Conservation (phyloP, 208 protist species). For the Acanthamoeba culbertsoni region DNA sequence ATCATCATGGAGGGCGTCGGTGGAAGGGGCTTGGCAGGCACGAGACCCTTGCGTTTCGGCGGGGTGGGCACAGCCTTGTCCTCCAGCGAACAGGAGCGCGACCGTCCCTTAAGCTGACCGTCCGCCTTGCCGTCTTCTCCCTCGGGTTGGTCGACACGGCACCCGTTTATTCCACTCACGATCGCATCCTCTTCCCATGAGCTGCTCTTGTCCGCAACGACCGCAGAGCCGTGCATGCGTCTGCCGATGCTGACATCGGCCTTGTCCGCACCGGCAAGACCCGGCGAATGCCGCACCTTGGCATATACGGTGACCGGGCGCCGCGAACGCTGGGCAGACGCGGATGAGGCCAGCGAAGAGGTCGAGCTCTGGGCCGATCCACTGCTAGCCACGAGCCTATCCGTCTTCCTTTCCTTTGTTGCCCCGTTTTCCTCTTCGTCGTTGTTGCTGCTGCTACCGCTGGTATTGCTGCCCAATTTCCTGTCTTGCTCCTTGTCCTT, state of each 20-base stretch:
- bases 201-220: too few relatives aligned
- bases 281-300: neutral
- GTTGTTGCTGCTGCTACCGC: neutral
- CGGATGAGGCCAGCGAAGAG: neutral
- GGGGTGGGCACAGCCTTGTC: too few relatives aligned
- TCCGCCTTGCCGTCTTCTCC: too few relatives aligned
- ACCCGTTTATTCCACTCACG: too few relatives aligned
- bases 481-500: neutral
- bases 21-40: neutral
- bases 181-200: too few relatives aligned
- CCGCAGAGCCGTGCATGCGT: neutral
- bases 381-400: neutral
- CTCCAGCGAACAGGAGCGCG: too few relatives aligned
- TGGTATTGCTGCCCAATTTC: neutral
- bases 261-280: neutral
- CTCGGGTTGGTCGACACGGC: too few relatives aligned
- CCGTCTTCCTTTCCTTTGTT: neutral
- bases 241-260: neutral
- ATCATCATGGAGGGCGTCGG: neutral
- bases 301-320: neutral
- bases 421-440: neutral
- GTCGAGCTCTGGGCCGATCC: neutral
- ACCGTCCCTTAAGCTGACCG: too few relatives aligned
- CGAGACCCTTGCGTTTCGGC: neutral
- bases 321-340: neutral